phyloP scores from a whole-genome alignment of 306 rosid genomes.

The Trifolium pratense region DNA sequence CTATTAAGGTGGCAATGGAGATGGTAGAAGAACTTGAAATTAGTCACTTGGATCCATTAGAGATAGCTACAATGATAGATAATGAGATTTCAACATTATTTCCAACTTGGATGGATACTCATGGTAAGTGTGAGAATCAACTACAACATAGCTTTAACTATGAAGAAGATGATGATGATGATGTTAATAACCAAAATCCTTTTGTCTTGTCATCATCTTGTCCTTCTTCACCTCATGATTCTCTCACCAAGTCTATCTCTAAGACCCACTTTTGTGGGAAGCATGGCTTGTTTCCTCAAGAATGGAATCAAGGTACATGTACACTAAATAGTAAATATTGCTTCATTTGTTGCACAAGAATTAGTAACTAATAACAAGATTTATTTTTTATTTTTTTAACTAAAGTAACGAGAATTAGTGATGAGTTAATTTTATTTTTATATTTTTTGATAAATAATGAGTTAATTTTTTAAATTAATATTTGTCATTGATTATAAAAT shows the following conservation, averaged over 20 bases:
- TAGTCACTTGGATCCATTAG: constrained; percentile 68
- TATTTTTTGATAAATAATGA: too few species aligned
- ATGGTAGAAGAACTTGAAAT: constrained; percentile 91
- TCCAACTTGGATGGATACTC: constrained; percentile 58
- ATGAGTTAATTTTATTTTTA: too few species aligned
- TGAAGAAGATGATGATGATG: constrained; percentile 52
- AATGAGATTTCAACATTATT: constrained; percentile 64
- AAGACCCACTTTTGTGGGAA: constrained; percentile 39
- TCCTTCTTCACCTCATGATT: constrained; percentile 58
- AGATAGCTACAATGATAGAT: constrained; percentile 83
- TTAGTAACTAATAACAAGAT: too few species aligned
- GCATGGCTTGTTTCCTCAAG: constrained; percentile 30
- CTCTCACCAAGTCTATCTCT: constrained; percentile 22
- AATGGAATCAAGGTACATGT: constrained; percentile 60
- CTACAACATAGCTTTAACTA: constrained; percentile 64
- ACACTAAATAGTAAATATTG: too few species aligned
- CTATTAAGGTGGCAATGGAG: constrained; percentile 76
- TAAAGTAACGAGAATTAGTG: too few species aligned
- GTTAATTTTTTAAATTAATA: too few species aligned
- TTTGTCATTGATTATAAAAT: too few species aligned
- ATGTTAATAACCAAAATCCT: constrained; percentile 49
- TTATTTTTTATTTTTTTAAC: too few species aligned
- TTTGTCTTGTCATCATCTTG: constrained; percentile 56
- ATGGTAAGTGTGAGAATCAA: constrained; percentile 39
- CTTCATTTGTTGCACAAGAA: too few species aligned